Evolutionary conservation across 192 early-diverging fungal genomes (phyloP).

Genomic region (Neocallimastix lanati): DNA sequence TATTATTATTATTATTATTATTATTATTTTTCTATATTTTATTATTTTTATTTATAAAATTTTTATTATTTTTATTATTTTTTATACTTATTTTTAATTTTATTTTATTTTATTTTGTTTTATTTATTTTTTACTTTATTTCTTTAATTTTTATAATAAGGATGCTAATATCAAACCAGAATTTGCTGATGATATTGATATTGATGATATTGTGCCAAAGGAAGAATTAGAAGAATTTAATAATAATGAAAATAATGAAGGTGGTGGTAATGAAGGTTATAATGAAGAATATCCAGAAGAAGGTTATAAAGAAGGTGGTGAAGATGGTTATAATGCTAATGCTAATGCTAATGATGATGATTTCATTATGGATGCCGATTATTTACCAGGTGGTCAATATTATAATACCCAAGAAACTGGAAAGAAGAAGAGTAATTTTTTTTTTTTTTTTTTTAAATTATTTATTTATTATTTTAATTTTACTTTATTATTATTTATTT

Average conservation of each 20-base stretch:
- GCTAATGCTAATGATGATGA: constrained; percentile 35
- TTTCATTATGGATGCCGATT: constrained; percentile 84
- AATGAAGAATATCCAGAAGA: constrained; percentile 15
- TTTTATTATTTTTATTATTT: too few relatives aligned
- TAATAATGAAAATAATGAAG: constrained; percentile 12
- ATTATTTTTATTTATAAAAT: too few relatives aligned
- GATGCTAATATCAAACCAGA: constrained; percentile 50
- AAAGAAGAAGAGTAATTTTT: constrained; percentile 6
- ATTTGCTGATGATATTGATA: constrained; percentile 74
- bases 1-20: too few relatives aligned
- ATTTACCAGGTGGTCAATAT: constrained; percentile 48
- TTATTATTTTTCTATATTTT: neutral
- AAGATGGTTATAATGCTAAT: constrained; percentile 1
- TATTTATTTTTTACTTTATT: too few relatives aligned
- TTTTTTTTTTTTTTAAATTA: neutral
- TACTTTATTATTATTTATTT: too few relatives aligned
- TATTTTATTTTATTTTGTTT: neutral
- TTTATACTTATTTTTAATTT: too few relatives aligned
- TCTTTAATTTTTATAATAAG: too few relatives aligned
- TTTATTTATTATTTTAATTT: too few relatives aligned
- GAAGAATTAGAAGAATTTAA: constrained; percentile 14
- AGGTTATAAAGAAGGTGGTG: constrained; percentile 5
- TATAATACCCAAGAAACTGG: constrained; percentile 16
- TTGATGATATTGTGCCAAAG: constrained; percentile 32
- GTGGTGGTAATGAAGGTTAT: neutral